Base-by-base conservation (phyloP, 225 moss, liverwort and hornwort species). In the Polytrichum commune region DNA sequence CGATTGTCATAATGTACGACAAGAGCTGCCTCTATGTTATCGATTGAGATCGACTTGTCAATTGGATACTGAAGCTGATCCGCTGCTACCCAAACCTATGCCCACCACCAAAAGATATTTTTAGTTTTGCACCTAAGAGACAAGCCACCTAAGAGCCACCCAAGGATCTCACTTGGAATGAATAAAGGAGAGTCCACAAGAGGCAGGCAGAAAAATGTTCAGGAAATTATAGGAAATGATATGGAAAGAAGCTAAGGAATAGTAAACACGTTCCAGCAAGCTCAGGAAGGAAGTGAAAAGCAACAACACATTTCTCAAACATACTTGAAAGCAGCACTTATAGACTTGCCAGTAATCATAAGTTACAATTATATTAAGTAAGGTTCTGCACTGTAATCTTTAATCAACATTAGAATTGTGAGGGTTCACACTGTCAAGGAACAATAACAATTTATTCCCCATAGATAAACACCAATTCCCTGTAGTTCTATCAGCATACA, bases 61-160 rank as follows among this genome's bases (percentile, higher is more conserved):
- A 88, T 77, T 19, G 69, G 28, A 72, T 75, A 18, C 73, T 71
- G 66, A 53, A 85, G 58, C 66, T 88, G 79, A 74, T 80, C 82
- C 25, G 84, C 82, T 73, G 82, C 85, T 62, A 88, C 57, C 84
- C 84, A 85, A 62, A 82, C 68, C 88, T 88, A 69, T 67, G 69
- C 25, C 27, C 60, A 1, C 30, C 57, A 60, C 18, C 29, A 58
- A 8, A 63, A 23, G 7, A 58, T 9, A 22, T 58, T 0, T 9
- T 58, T n/a, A 3, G 46, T 46, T 46, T 46, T 13, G 46, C 46
- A 46, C 13, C 46, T 46, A 13, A 13, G 13, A 46, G 16, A 46
- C 3, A 46, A 46, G 46, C 46, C 18, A 62, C 62, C 22, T 23
- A 62, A 46, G 46, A 46, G 13, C 1, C 46, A 46, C 46, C 46